A percentile compares a stretch with the other conserved stretches of the same genome.
Evolutionary conservation across 164 flowering plant species (phyloP).

Genomic region (Amborella trichopoda): DNA sequence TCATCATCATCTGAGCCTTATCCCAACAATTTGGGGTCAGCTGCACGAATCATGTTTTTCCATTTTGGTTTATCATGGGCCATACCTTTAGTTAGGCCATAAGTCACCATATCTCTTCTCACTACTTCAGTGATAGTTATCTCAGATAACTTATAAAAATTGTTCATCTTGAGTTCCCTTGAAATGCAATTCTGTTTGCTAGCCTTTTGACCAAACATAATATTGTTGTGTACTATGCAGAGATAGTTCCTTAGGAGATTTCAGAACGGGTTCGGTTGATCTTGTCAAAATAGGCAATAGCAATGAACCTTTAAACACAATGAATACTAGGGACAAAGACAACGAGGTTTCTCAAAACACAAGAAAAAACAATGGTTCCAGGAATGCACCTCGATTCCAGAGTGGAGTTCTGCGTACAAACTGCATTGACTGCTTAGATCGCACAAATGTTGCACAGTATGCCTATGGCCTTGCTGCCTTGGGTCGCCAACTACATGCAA

Average conservation of each 20-base stretch:
- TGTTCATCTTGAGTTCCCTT: no score
- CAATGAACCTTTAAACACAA: slow-evolving; percentile 33
- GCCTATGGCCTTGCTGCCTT: slow-evolving; percentile 92
- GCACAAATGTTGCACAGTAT: slow-evolving; percentile 98
- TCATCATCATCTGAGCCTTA: no score
- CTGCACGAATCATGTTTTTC: no score
- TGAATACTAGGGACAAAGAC: slow-evolving; percentile 39
- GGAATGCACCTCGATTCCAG: slow-evolving; percentile 49
- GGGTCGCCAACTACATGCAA: slow-evolving; percentile 87
- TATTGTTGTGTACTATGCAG: no score
- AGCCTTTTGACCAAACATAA: no score
- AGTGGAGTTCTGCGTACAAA: slow-evolving; percentile 95
- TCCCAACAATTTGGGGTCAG: no score
- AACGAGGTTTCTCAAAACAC: slow-evolving; percentile 25
- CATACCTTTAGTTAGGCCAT: no score
- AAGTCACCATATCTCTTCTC: no score
- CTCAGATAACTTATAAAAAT: no score
- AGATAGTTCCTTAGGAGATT: slow-evolving; percentile 58
- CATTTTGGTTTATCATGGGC: no score
- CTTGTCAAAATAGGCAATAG: slow-evolving; percentile 37
- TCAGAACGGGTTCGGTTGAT: slow-evolving; percentile 55
- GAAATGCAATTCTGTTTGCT: no score
- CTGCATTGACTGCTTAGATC: slow-evolving; percentile 95
- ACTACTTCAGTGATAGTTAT: no score
- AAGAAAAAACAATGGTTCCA: slow-evolving; percentile 20